A percentile compares a stretch with the other conserved stretches of the same genome.
Evolutionary conservation across 768 basidiomycete genomes (phyloP).

Genomic region (Chalciporus sphaerocephalus): DNA sequence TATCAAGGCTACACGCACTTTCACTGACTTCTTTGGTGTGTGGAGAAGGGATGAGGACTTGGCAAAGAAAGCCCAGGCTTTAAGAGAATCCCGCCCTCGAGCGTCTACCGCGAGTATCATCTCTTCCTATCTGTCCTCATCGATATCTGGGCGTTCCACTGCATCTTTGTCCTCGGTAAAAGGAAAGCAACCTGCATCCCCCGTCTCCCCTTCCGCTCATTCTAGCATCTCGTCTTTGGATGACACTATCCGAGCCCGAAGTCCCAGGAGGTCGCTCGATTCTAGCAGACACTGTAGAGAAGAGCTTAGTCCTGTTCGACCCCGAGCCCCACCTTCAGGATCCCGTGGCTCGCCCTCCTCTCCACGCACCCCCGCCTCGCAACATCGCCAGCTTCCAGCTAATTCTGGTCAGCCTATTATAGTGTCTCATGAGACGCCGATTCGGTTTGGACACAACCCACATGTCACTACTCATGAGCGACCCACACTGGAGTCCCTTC

Average conservation of each 20-base stretch:
- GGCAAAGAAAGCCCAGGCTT: constrained; percentile 36
- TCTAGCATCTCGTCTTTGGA: constrained; percentile 29
- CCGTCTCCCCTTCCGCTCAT: constrained; percentile 1
- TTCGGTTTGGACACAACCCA: constrained; percentile 30
- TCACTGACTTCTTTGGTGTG: constrained; percentile 74
- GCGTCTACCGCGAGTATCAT: constrained; percentile 50
- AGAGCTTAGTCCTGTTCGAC: constrained; percentile 5
- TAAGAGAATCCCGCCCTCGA: constrained; percentile 29
- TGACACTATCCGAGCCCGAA: constrained; percentile 6
- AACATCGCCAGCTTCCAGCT: constrained; percentile 15
- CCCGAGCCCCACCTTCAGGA: constrained; percentile 23
- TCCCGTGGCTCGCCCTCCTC: constrained; percentile 26
- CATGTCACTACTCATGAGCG: constrained; percentile 14
- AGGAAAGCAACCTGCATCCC: constrained; percentile 13
- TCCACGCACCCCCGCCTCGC: constrained; percentile 20
- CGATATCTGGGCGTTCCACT: constrained; percentile 19
- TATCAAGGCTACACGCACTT: constrained; percentile 49
- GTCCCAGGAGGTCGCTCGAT: constrained; percentile 4
- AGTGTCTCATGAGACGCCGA: constrained; percentile 19
- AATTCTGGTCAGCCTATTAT: constrained; percentile 19
- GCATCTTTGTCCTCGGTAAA: constrained; percentile 5
- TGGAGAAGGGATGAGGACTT: constrained; percentile 73
- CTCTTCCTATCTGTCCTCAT: constrained; percentile 51
- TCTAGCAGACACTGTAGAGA: constrained; percentile 3
- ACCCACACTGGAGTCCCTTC: constrained; percentile 42